A percentile compares a stretch with the other conserved stretches of the same genome.
Conservation (phyloP, 352 stramenopile genomes). For the Phytophthora hybrid region DNA sequence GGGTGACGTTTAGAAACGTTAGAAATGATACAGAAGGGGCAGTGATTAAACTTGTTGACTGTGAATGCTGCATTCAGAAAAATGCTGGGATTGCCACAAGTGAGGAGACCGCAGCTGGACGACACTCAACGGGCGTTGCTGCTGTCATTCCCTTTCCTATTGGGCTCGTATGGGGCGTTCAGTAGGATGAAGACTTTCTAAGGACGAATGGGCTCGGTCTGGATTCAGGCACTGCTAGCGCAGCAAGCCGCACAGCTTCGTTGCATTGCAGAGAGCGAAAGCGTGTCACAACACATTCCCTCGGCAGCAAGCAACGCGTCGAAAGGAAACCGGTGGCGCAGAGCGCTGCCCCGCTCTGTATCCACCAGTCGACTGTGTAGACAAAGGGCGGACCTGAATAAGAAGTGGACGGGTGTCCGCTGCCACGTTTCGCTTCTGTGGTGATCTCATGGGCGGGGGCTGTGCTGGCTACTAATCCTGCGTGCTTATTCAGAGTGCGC, state of each 20-base stretch:
- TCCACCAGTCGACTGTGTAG: background rate
- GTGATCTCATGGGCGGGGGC: slow-evolving; percentile 4
- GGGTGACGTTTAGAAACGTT: slow-evolving; percentile 21
- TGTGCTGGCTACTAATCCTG: slow-evolving; percentile 2
- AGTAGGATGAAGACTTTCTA: background rate
- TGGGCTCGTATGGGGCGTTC: background rate
- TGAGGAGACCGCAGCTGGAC: slow-evolving; percentile 2
- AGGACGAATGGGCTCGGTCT: no score
- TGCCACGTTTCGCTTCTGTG: slow-evolving; percentile 11
- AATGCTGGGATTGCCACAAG: no score
- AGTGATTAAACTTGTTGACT: background rate
- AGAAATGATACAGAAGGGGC: slow-evolving; percentile 3
- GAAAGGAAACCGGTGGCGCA: slow-evolving; percentile 15
- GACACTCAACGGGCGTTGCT: background rate
- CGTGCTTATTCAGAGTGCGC: slow-evolving; percentile 19
- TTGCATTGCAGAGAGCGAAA: slow-evolving; percentile 7
- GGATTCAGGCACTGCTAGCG: background rate
- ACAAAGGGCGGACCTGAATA: slow-evolving; percentile 31
- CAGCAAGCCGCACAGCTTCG: background rate
- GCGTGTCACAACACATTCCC: background rate
- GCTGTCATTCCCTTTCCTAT: background rate
- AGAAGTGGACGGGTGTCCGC: slow-evolving; percentile 13
- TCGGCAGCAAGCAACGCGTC: slow-evolving; percentile 3
- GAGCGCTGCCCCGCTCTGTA: background rate
- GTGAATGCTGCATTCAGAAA: no score